Evolutionary conservation across 345 rosid genomes (phyloP), one percentile per base, ranked within the genome.

Genomic region (Lepidium didymum): DNA sequence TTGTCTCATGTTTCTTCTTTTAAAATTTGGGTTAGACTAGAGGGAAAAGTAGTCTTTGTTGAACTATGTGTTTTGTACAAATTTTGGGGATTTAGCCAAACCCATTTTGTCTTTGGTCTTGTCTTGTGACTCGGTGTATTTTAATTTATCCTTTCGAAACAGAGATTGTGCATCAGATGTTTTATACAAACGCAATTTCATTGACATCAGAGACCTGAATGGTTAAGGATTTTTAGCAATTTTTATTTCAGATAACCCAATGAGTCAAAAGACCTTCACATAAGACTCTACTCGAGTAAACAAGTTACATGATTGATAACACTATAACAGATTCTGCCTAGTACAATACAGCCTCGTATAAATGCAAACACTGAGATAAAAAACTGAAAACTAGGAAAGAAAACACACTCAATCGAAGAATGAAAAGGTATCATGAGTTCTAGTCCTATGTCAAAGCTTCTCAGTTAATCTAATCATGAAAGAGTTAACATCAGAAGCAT

Each of bases 381-480:
- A 10, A 56, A 31, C 21, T 37, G 18, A 43, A 9, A 46, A 64
- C 52, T 46, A 21, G 7, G 8, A 46, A 64, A 14, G 23, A 18
- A 44, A 64, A 64, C 76, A 64, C 63, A 44, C 23, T 42, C 55
- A 60, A 41, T 29, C 27, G 56, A 58, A 53, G 47, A 53, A 36
- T 10, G 18, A 40, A 8, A 34, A 12, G 62, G 14, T 58, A 35
- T 35, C 15, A 7, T 12, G 54, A 34, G 61, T 67, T 25, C 15
- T 69, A 52, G 31, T 67, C 36, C 14, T 72, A 49, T 49, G 74
- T 87, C 80, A 88, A 10, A 93, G 89, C 75, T 79, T 85, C 82
- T 91, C 96, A 5, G 96, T 91, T 83, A 94, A 73, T 70, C 83
- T 84, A 72, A 89, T 70, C 96, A 94, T 89, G 74, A 94, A 91